Base-by-base conservation (phyloP, 441 rosid genomes). In the Gossypium gossypioides region DNA sequence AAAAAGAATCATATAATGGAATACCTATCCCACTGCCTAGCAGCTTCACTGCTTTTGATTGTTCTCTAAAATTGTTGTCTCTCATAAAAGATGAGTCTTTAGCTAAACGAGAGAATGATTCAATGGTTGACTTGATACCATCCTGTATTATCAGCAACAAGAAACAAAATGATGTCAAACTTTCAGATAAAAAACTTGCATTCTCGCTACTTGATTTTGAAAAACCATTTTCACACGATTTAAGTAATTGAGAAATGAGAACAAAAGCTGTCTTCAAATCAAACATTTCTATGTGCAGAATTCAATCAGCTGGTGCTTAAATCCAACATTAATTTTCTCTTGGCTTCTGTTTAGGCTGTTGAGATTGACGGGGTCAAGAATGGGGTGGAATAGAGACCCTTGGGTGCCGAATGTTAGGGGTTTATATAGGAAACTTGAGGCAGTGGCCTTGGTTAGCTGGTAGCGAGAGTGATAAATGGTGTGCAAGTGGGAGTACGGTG, bases 21-120 rank as follows among this genome's bases (percentile, higher is more conserved):
- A 80, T 69, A 94, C 99, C 96, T 90, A 86, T 88, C 74, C 99
- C 97, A 37, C 89, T 59, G 7, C 97, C 99, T 15, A 92, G 88
- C 75, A 94, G 79, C 87, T 84, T 86, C 54, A 88, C 86, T 65
- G 78, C 93, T 75, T 86, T 92, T 62, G 97, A 92, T 58, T 71
- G 84, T 70, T 68, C 85, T 34, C 75, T 68, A 13, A 73, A 72
- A 74, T 86, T 79, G 52, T 74, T 65, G 64, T 48, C 76, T 68
- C 69, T 76, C 61, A 42, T 51, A 51, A 75, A 64, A 76, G 84
- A 68, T 34, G 84, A 72, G 68, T 83, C 87, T 79, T 82, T 81
- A 77, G 83, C 84, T 75, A 86, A 80, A 71, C 80, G 85, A 81
- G 89, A 81, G 77, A 87, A 86, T 72, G 97, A 86, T 59, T 84